These are phyloP conservation scores for Ophryocystis elektroscirrha DNA, from an alignment of 169 alveolate species.

Conservation along the genomic window DNA sequence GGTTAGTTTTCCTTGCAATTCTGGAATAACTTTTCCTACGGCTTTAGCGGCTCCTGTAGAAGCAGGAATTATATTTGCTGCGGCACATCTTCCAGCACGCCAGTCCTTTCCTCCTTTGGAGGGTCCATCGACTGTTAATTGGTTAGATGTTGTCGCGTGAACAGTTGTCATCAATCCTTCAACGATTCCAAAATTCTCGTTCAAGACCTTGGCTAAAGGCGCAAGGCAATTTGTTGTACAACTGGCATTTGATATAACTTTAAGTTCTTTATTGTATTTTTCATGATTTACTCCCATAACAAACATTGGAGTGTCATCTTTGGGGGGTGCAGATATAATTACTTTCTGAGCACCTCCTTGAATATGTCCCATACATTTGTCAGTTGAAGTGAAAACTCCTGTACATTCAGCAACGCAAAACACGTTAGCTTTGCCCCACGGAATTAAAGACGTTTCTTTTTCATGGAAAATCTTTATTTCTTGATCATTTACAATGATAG, in stretches of 20 bases:
- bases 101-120: slow-evolving; percentile 99
- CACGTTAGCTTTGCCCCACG: slow-evolving; percentile 86
- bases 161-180: slow-evolving; percentile 99
- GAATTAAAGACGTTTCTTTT: slow-evolving; percentile 77
- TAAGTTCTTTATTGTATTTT: slow-evolving; percentile 50
- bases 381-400: slow-evolving; percentile 83
- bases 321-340: slow-evolving; percentile 93
- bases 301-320: slow-evolving; percentile 85
- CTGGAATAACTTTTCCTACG: slow-evolving; percentile 94
- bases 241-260: slow-evolving; percentile 93
- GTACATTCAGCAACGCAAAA: slow-evolving; percentile 91
- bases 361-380: slow-evolving; percentile 71
- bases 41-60: slow-evolving; percentile 99
- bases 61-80: slow-evolving; percentile 88
- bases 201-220: slow-evolving; percentile 89
- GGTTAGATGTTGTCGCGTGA: slow-evolving; percentile 94
- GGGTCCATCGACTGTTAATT: slow-evolving; percentile 98
- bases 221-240: slow-evolving; percentile 99
- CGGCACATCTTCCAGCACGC: slow-evolving; percentile 98
- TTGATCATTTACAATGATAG: slow-evolving; percentile 52
- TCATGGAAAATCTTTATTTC: slow-evolving; percentile 50
- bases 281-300: slow-evolving; percentile 95
- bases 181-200: slow-evolving; percentile 83
- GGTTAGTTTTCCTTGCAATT: slow-evolving; percentile 87
- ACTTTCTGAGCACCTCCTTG: slow-evolving; percentile 93